phyloP scores from a whole-genome alignment of 2,329 filamentous ascomycete genomes.

The Alternaria brassicae region DNA sequence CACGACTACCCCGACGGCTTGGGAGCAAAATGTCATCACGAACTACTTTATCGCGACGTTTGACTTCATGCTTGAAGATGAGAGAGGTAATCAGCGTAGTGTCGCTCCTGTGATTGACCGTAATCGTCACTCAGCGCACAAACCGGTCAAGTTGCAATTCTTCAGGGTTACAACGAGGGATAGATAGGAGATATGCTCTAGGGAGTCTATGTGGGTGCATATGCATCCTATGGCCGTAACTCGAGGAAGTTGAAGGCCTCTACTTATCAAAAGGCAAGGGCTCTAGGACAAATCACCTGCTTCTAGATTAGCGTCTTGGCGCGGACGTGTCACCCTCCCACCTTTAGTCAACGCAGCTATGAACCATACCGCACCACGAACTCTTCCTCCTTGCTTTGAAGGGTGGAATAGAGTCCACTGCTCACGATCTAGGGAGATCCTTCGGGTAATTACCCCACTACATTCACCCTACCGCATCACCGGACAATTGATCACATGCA shows the following conservation, averaged over 20 bases:
- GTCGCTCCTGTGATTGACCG: slow-evolving; percentile 45
- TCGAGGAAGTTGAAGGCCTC: background rate
- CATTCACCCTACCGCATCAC: slow-evolving; percentile 5
- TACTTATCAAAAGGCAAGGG: slow-evolving; percentile 7
- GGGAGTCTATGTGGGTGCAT: background rate
- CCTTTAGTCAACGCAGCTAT: slow-evolving; percentile 5
- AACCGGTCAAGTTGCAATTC: slow-evolving; percentile 47
- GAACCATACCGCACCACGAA: background rate
- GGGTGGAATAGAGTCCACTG: background rate
- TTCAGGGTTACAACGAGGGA: slow-evolving; percentile 51
- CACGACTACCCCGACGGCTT: slow-evolving; percentile 53
- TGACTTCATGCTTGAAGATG: slow-evolving; percentile 56
- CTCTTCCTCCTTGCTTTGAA: background rate
- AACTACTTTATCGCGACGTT: slow-evolving; percentile 60
- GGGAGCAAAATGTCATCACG: slow-evolving; percentile 58
- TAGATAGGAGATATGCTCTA: slow-evolving; percentile 10
- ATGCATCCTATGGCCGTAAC: background rate
- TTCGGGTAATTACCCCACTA: background rate
- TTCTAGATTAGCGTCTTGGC: slow-evolving; percentile 17
- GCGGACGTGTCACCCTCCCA: slow-evolving; percentile 15
- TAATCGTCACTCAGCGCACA: slow-evolving; percentile 52
- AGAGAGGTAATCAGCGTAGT: slow-evolving; percentile 43
- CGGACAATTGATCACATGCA: slow-evolving; percentile 7
- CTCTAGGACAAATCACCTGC: slow-evolving; percentile 4
- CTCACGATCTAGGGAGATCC: background rate